Conservation (phyloP, 225 moss, liverwort and hornwort species). For the Pleurozium schreberi region DNA sequence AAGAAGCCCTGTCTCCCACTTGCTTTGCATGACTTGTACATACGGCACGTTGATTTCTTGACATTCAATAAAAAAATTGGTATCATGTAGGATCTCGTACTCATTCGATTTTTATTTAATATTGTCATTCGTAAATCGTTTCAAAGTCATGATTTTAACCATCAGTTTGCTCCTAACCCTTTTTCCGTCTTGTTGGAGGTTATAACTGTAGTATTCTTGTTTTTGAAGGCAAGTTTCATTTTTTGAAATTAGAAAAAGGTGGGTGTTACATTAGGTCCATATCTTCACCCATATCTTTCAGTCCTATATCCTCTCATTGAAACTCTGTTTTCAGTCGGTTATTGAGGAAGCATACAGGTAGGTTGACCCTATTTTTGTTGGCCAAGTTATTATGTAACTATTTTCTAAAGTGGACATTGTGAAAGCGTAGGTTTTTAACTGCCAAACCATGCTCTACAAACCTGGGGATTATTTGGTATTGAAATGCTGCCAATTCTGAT, state of each 20-base stretch:
- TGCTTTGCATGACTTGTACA: slow-evolving; percentile 9
- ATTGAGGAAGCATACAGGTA: not conserved
- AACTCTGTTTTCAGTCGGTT: not conserved
- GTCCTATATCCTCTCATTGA: not conserved
- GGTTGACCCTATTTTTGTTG: not conserved
- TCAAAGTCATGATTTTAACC: not conserved
- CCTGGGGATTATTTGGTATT: not conserved
- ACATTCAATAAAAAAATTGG: slow-evolving; percentile 6
- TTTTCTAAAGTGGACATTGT: not conserved
- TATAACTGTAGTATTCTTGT: not conserved
- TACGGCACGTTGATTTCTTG: slow-evolving; percentile 7
- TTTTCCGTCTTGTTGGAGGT: not conserved
- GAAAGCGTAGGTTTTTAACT: not conserved
- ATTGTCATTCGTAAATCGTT: not conserved
- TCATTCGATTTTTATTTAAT: not conserved
- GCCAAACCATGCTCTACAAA: not conserved
- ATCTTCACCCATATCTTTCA: not conserved
- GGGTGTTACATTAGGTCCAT: not conserved
- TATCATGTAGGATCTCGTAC: not conserved
- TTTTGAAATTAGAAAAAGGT: not conserved
- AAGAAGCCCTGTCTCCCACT: not conserved
- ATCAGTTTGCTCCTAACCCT: not conserved
- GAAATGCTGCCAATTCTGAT: not conserved
- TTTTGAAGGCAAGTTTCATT: not conserved
- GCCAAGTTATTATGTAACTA: not conserved